Percentiles rank a stretch among this genome's conserved stretches.
Evolutionary conservation across 106 monocot genomes (phyloP).

Genomic region (Alisma plantagoaquatica): DNA sequence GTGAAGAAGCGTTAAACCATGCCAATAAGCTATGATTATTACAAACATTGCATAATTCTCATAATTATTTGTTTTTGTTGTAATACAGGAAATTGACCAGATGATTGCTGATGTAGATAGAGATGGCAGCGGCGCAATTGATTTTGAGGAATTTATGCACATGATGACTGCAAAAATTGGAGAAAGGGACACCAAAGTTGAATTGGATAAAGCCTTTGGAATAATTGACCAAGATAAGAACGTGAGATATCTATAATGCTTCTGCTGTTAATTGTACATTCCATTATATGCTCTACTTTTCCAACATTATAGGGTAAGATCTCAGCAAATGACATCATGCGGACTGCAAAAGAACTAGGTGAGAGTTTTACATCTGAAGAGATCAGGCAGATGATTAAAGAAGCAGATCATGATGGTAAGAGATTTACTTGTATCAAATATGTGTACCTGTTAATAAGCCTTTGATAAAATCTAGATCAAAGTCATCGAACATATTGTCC

Average conservation of each 20-base stretch:
- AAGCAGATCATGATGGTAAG: constrained; percentile 73
- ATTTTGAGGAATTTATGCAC: constrained; percentile 85
- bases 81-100: constrained; percentile 60
- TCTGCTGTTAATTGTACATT: neutral
- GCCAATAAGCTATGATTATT: too few relatives aligned
- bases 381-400: constrained; percentile 76
- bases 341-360: constrained; percentile 64
- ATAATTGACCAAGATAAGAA: constrained; percentile 90
- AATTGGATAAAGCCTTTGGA: constrained; percentile 70
- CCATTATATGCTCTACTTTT: neutral
- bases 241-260: constrained; percentile 18
- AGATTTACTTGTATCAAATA: neutral
- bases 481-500: too few relatives aligned
- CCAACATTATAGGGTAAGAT: constrained; percentile 61
- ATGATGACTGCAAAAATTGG: constrained; percentile 98
- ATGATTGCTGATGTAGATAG: constrained; percentile 98
- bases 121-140: constrained; percentile 90
- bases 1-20: too few relatives aligned
- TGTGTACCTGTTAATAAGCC: too few relatives aligned
- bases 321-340: constrained; percentile 69
- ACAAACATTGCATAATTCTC: too few relatives aligned
- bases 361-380: constrained; percentile 69
- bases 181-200: constrained; percentile 79
- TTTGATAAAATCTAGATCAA: too few relatives aligned
- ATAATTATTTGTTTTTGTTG: neutral